Conservation (phyloP, 306 rosid genomes). For the Crotalaria pallida region DNA sequence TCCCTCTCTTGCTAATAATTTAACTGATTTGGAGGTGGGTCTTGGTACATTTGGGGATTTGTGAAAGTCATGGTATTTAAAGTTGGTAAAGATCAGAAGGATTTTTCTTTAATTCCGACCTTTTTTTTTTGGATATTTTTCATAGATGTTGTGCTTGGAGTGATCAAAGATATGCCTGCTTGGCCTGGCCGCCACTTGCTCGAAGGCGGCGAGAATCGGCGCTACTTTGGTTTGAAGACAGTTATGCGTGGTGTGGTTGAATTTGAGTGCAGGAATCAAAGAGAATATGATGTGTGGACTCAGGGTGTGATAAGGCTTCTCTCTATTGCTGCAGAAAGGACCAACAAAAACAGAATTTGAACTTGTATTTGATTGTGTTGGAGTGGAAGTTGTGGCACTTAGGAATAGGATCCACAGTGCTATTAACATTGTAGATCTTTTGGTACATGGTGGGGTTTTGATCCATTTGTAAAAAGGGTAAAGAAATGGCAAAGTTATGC, state of each 20-base stretch:
- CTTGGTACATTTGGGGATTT: constrained; percentile 81
- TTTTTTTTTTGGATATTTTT: constrained; percentile 18
- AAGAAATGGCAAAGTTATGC: constrained; percentile 41
- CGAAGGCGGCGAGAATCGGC: constrained; percentile 82
- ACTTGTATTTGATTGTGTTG: background rate
- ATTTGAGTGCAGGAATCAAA: constrained; percentile 82
- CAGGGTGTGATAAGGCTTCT: constrained; percentile 89
- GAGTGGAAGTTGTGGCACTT: constrained; percentile 21
- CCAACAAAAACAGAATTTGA: constrained; percentile 47
- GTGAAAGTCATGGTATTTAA: constrained; percentile 54
- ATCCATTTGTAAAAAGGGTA: constrained; percentile 56
- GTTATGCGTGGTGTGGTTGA: constrained; percentile 76
- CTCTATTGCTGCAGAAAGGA: constrained; percentile 61
- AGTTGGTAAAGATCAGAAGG: constrained; percentile 33
- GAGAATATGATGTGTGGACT: constrained; percentile 91
- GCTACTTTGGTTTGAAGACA: constrained; percentile 87
- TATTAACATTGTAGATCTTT: background rate
- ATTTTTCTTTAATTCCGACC: constrained; percentile 30
- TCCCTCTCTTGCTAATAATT: constrained; percentile 41
- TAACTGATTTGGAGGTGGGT: constrained; percentile 75
- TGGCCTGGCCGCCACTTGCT: constrained; percentile 97
- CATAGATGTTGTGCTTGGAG: constrained; percentile 76
- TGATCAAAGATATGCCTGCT: constrained; percentile 85
- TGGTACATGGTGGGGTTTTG: constrained; percentile 34
- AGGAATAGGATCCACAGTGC: constrained; percentile 1